phyloP scores from a whole-genome alignment of 495 filamentous ascomycete genomes.

The Trichodelitschia bisporula region DNA sequence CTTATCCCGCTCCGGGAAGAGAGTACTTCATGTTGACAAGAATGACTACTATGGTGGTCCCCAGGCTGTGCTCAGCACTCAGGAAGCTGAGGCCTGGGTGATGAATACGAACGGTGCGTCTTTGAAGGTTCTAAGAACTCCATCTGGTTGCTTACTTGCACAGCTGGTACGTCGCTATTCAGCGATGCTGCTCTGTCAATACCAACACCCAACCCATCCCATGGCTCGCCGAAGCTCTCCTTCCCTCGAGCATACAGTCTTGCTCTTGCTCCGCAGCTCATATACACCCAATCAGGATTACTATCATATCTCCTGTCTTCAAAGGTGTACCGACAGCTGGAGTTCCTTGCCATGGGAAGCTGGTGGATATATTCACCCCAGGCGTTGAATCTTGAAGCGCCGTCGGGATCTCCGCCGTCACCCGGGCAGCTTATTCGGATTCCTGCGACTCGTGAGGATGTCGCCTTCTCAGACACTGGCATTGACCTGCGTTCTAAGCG shows the following conservation, averaged over 20 bases:
- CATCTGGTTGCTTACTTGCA: background rate
- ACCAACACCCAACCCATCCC: background rate
- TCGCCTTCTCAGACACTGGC: slow-evolving; percentile 39
- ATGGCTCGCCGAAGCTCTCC: slow-evolving; percentile 24
- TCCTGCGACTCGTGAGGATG: slow-evolving; percentile 66
- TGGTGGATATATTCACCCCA: slow-evolving; percentile 58
- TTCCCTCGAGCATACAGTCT: slow-evolving; percentile 61
- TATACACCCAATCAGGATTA: slow-evolving; percentile 60
- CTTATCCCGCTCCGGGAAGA: slow-evolving; percentile 75
- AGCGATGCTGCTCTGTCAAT: too few species aligned
- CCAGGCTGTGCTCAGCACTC: slow-evolving; percentile 69
- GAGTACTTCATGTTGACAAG: slow-evolving; percentile 69
- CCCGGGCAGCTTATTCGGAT: slow-evolving; percentile 28
- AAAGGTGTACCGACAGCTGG: slow-evolving; percentile 63
- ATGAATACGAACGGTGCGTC: too few species aligned
- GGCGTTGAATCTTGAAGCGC: slow-evolving; percentile 3
- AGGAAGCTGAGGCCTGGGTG: slow-evolving; percentile 61
- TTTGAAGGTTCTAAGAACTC: too few species aligned
- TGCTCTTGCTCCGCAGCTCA: slow-evolving; percentile 61
- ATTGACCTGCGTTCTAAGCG: slow-evolving; percentile 59
- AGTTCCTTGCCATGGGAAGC: slow-evolving; percentile 82
- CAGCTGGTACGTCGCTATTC: too few species aligned
- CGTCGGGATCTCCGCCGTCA: background rate
- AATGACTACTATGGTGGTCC: slow-evolving; percentile 71
- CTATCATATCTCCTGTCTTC: slow-evolving; percentile 63